Base-by-base conservation (phyloP, 2,329 filamentous ascomycete species). In the Ophiocordyceps robertsii region DNA sequence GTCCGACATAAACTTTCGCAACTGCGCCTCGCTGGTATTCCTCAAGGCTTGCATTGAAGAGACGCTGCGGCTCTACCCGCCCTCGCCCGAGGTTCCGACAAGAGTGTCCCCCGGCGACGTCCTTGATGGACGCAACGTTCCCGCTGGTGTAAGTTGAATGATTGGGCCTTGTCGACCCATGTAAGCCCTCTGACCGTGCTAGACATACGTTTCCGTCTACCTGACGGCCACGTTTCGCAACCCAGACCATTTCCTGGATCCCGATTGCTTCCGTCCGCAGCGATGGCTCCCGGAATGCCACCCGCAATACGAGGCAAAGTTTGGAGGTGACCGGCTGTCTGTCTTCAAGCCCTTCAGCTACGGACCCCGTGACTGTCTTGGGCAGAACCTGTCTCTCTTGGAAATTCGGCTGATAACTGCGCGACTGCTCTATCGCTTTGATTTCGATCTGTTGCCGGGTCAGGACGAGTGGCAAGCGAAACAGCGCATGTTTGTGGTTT, bases 321-420 rank as follows among this genome's bases (percentile, higher is more conserved):
- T 65, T 48, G 51, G 49, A 1, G 42, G 41, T 14, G 70, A 75
- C 46, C 61, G 55, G 10, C 51, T 50, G 3, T 52, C 55, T 1
- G 53, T 52, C 1, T 53, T 61, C 37, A 61, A 66, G 45, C 59
- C 64, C 0, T 66, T 69, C 40, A 55, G 55, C 31, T 39, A 54
- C 8, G 64, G 66, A 0, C 54, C 64, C 2, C 46, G 65, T 6
- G 63, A 64, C 14, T 68, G 66, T 39, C 51, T 68, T 27, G 65
- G 65, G 0, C 56, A 58, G 40, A 67, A 64, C 27, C 46, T 55
- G 4, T 69, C 69, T 1, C 65, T 67, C 37, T 60, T 59, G 3
- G 69, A 73, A 49, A 66, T 72, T 62, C 63, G 68, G 1, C 46
- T 71, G 4, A 63, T 70, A 8, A 44, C 71, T 2, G 60, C 66